These are phyloP conservation scores for bread wheat (Triticum aestivum) DNA, from an alignment of 176 grass and related monocot species.

Conservation along the genomic window DNA sequence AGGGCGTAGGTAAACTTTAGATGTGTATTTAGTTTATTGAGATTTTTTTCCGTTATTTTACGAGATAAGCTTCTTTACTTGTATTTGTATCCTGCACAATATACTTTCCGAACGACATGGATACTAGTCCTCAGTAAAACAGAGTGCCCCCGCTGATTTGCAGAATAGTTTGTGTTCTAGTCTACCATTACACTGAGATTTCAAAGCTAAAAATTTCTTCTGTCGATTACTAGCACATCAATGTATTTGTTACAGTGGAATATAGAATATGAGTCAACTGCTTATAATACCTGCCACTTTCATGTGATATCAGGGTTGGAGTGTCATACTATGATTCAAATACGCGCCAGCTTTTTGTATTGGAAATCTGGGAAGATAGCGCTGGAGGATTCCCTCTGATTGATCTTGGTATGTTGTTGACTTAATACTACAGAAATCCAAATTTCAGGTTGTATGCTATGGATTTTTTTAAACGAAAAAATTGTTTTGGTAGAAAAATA, in stretches of 20 bases:
- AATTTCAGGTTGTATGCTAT: background rate
- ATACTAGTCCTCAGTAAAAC: background rate
- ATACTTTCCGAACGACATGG: background rate
- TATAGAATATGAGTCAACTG: background rate
- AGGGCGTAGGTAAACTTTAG: slow-evolving; percentile 64
- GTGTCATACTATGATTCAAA: slow-evolving; percentile 89
- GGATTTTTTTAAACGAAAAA: background rate
- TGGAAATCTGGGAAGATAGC: slow-evolving; percentile 90
- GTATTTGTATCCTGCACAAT: background rate
- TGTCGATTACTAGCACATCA: background rate
- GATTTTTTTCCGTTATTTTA: background rate
- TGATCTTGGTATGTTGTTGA: slow-evolving; percentile 79
- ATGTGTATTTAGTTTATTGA: slow-evolving; percentile 21
- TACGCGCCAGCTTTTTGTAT: slow-evolving; percentile 80
- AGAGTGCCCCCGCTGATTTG: background rate
- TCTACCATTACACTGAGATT: background rate
- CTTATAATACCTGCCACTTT: slow-evolving; percentile 14
- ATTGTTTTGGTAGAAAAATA: slow-evolving; percentile 21
- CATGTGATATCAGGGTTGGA: slow-evolving; percentile 59
- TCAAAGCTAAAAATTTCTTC: background rate
- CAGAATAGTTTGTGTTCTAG: background rate
- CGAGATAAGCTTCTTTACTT: slow-evolving; percentile 15
- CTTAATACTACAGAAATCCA: background rate
- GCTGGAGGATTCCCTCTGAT: slow-evolving; percentile 78
- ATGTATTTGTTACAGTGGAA: background rate